These are phyloP conservation scores for Cladophialophora yegresii DNA, from an alignment of 2,329 filamentous ascomycete species.

Conservation along the genomic window DNA sequence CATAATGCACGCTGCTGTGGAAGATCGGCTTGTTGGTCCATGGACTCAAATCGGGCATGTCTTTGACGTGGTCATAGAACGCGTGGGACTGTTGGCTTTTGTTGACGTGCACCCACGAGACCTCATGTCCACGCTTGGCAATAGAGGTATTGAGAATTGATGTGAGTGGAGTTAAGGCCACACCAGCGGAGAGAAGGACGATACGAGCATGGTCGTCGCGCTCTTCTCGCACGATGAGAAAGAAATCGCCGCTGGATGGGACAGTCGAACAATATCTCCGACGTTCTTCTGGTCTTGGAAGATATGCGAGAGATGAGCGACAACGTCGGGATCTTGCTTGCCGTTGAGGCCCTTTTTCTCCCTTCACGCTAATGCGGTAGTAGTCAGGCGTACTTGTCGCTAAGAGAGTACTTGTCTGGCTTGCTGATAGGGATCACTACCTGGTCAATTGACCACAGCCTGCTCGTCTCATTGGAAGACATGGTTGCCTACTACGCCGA, in stretches of 20 bases:
- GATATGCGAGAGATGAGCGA: constrained; percentile 65
- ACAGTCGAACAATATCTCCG: constrained; percentile 65
- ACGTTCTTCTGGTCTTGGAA: constrained; percentile 63
- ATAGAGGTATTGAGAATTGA: constrained; percentile 60
- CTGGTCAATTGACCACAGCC: background rate
- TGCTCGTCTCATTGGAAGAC: background rate
- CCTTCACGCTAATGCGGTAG: constrained; percentile 72
- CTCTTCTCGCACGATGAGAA: constrained; percentile 46
- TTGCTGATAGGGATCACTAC: constrained; percentile 49
- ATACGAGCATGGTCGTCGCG: constrained; percentile 49
- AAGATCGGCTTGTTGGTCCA: constrained; percentile 61
- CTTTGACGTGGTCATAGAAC: constrained; percentile 57
- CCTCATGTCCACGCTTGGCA: constrained; percentile 50
- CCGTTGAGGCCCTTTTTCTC: constrained; percentile 58
- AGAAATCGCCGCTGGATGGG: constrained; percentile 68
- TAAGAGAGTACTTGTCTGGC: constrained; percentile 73
- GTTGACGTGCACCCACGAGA: constrained; percentile 64
- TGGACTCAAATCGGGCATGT: constrained; percentile 46
- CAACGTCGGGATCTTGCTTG: constrained; percentile 46
- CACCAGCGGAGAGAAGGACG: constrained; percentile 64
- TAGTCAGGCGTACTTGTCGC: constrained; percentile 57
- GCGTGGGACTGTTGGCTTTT: constrained; percentile 51
- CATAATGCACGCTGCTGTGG: constrained; percentile 60
- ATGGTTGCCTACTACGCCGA: background rate
- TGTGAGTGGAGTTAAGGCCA: constrained; percentile 62